These are phyloP conservation scores for Xylaria sp. DNA, from an alignment of 2,329 filamentous ascomycete genomes.

Conservation along the genomic window DNA sequence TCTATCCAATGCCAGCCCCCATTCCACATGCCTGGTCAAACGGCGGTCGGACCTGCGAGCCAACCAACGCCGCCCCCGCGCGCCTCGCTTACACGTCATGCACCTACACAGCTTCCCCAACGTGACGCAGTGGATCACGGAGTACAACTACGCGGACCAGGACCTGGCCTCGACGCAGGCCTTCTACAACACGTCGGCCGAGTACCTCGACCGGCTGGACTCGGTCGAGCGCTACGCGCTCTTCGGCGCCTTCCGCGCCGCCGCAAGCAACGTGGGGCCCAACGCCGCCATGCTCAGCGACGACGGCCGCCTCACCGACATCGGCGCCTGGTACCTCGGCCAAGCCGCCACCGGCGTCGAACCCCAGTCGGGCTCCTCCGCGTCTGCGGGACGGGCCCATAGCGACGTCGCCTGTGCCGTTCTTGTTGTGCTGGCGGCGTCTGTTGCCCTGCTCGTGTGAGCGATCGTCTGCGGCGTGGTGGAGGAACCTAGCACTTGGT, in stretches of 20 bases:
- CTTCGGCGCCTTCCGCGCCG: conserved; percentile 74
- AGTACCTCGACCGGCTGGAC: conserved; percentile 67
- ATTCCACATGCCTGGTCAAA: too few species aligned
- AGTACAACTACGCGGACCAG: conserved; percentile 67
- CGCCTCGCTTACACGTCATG: too few species aligned
- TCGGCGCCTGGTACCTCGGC: conserved; percentile 79
- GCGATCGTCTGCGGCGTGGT: too few species aligned
- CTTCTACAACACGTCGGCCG: conserved; percentile 69
- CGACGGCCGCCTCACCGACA: conserved; percentile 70
- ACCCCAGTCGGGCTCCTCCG: conserved; percentile 32
- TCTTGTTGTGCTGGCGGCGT: conserved; percentile 1
- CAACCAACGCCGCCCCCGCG: too few species aligned
- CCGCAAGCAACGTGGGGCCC: conserved; percentile 72
- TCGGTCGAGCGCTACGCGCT: conserved; percentile 71
- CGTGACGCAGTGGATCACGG: conserved; percentile 74
- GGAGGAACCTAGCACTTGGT: too few species aligned
- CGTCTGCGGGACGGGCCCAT: not conserved
- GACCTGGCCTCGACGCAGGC: conserved; percentile 59
- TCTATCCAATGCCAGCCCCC: too few species aligned
- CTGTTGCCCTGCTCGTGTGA: conserved; percentile 1
- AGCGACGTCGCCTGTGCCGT: not conserved
- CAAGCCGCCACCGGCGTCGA: conserved; percentile 48
- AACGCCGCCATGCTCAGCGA: conserved; percentile 72
- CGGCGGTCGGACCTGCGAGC: too few species aligned
- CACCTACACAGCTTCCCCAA: conserved; percentile 56